These are phyloP conservation scores for Myxozyma geophila DNA, from an alignment of 805 yeast species.

Conservation along the genomic window DNA sequence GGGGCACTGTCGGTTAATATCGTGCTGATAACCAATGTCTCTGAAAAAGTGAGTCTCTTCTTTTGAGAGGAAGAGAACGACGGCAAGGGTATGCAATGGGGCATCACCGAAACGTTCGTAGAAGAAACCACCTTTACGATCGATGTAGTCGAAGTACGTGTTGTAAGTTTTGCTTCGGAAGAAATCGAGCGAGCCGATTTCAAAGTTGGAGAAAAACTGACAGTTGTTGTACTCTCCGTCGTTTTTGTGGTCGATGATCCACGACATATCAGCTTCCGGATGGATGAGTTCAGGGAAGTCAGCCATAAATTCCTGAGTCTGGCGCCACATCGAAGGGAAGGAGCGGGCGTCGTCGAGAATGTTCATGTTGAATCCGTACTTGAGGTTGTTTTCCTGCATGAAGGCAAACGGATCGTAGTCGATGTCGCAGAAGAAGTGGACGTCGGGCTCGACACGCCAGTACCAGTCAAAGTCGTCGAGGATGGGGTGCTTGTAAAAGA, in stretches of 20 bases:
- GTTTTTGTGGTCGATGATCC: conserved; percentile 61
- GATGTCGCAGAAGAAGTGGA: conserved; percentile 74
- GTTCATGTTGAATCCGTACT: conserved; percentile 52
- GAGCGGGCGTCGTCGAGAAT: conserved; percentile 37
- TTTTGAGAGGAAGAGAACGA: conserved; percentile 56
- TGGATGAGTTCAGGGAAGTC: conserved; percentile 60
- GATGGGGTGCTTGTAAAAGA: conserved; percentile 66
- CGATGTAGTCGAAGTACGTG: conserved; percentile 60
- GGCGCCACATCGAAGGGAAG: conserved; percentile 64
- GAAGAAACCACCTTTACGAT: conserved; percentile 67
- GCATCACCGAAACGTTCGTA: conserved; percentile 84
- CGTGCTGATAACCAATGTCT: conserved; percentile 63
- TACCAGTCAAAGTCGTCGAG: conserved; percentile 66
- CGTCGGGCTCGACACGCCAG: conserved; percentile 94
- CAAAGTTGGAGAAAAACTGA: conserved; percentile 83
- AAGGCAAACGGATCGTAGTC: conserved; percentile 78
- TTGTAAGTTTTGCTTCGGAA: conserved; percentile 61
- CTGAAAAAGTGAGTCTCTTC: conserved; percentile 62
- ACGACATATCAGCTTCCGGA: conserved; percentile 48
- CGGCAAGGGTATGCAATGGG: conserved; percentile 71
- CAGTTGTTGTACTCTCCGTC: conserved; percentile 67
- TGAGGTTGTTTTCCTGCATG: conserved; percentile 75
- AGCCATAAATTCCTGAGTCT: conserved; percentile 54
- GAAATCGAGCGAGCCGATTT: conserved; percentile 62
- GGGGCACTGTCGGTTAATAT: conserved; percentile 37